Evolutionary conservation across 768 basidiomycete genomes (phyloP).

Genomic region (Boletus patriciae): DNA sequence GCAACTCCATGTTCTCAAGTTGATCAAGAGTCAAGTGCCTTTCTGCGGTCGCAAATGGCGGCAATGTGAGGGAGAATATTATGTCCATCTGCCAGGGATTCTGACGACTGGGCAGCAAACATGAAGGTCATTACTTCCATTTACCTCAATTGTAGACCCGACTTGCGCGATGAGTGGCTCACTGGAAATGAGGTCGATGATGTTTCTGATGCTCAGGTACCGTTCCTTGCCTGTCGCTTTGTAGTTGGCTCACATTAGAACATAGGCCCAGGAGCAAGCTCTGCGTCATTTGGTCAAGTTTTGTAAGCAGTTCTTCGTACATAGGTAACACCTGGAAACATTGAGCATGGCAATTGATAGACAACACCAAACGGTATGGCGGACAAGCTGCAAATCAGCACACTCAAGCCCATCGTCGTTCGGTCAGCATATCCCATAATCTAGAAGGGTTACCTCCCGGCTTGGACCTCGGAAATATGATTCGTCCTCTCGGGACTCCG

Average conservation of each 20-base stretch:
- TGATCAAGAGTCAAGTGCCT: conserved; percentile 98
- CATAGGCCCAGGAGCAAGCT: conserved; percentile 91
- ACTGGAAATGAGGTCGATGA: conserved; percentile 91
- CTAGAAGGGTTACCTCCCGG: conserved; percentile 76
- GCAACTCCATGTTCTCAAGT: conserved; percentile 91
- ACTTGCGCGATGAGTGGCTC: conserved; percentile 97
- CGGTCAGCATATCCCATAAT: conserved; percentile 81
- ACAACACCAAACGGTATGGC: conserved; percentile 91
- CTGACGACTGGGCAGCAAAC: conserved; percentile 62
- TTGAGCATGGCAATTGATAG: conserved; percentile 38
- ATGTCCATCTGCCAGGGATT: not conserved
- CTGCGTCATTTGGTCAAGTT: conserved; percentile 92
- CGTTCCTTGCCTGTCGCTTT: conserved; percentile 13
- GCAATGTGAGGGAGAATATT: conserved; percentile 62
- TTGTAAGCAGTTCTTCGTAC: conserved; percentile 55
- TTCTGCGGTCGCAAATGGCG: conserved; percentile 98
- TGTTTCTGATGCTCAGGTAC: conserved; percentile 85
- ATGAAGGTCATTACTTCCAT: conserved; percentile 99
- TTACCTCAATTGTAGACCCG: conserved; percentile 95
- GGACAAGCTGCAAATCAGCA: conserved; percentile 48
- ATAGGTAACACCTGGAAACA: not conserved
- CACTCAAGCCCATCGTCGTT: conserved; percentile 68
- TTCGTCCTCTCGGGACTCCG: conserved; percentile 73
- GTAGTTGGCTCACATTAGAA: conserved; percentile 11
- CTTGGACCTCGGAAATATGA: conserved; percentile 70